Evolutionary conservation across 306 rosid species (phyloP).

Genomic region (Begonia peltatifolia): DNA sequence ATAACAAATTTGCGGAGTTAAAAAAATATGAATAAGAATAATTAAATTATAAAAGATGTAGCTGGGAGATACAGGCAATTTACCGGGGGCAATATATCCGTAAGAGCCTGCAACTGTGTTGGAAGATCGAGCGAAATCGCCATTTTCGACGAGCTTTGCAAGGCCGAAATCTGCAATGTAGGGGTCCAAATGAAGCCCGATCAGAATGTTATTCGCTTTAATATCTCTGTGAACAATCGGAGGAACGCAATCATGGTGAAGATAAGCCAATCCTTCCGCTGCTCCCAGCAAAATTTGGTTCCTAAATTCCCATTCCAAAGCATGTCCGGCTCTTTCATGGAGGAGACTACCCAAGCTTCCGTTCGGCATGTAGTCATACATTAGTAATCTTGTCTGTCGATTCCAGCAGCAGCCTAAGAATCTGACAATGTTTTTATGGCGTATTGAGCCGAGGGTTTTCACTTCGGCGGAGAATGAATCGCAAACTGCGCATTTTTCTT

Average conservation of each 20-base stretch:
- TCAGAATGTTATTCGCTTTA: conserved; percentile 92
- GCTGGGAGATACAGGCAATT: conserved; percentile 12
- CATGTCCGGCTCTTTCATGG: conserved; percentile 66
- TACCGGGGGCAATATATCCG: conserved; percentile 96
- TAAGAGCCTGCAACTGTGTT: conserved; percentile 95
- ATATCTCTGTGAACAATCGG: conserved; percentile 93
- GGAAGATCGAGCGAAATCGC: conserved; percentile 61
- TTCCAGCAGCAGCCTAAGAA: conserved; percentile 86
- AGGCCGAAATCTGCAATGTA: conserved; percentile 93
- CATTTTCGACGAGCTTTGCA: conserved; percentile 86
- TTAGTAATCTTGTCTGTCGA: conserved; percentile 54
- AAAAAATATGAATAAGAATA: too few species aligned
- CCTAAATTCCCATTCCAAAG: conserved; percentile 86
- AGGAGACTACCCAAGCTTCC: conserved; percentile 76
- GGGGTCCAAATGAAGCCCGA: conserved; percentile 88
- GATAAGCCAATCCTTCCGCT: conserved; percentile 83
- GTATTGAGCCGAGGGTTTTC: conserved; percentile 71
- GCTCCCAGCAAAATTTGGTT: conserved; percentile 77
- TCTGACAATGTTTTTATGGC: conserved; percentile 86
- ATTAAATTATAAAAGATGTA: background rate
- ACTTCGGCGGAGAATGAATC: conserved; percentile 83
- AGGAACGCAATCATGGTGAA: conserved; percentile 95
- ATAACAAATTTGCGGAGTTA: too few species aligned
- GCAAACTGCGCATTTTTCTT: conserved; percentile 53
- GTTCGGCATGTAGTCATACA: conserved; percentile 89